Conservation (phyloP, 2,329 filamentous ascomycete genomes). For the Penicillium sp. region DNA sequence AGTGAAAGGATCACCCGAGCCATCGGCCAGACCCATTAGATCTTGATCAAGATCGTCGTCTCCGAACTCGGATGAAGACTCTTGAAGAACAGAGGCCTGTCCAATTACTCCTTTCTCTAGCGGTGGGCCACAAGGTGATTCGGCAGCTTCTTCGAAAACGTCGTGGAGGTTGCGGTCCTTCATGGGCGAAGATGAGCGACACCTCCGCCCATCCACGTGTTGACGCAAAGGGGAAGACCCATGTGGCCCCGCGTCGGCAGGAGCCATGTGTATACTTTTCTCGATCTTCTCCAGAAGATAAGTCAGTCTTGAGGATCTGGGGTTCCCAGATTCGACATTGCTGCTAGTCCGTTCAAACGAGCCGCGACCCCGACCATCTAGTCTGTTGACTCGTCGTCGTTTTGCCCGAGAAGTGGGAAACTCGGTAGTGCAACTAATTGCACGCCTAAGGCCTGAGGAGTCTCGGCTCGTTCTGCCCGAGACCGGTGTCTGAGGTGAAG, state of each 20-base stretch:
- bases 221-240: conserved; percentile 46
- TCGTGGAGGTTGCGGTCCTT: conserved; percentile 18
- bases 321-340: conserved; percentile 38
- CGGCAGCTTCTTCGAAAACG: neutral
- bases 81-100: conserved; percentile 15
- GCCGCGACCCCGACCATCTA: conserved; percentile 45
- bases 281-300: conserved; percentile 66
- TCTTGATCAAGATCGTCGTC: conserved; percentile 48
- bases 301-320: conserved; percentile 47
- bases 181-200: conserved; percentile 34
- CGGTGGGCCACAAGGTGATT: neutral
- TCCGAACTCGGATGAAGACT: conserved; percentile 45
- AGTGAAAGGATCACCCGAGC: conserved; percentile 32
- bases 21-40: conserved; percentile 41
- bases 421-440: conserved; percentile 65
- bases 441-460: conserved; percentile 55
- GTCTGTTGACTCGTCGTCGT: conserved; percentile 57
- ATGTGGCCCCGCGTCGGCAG: conserved; percentile 33
- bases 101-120: neutral
- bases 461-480: conserved; percentile 44
- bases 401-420: conserved; percentile 63
- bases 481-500: conserved; percentile 63
- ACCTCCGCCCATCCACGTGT: conserved; percentile 29
- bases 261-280: conserved; percentile 43
- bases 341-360: conserved; percentile 43